Base-by-base conservation (phyloP, 306 rosid species). In the Cucurbita ficifolia region DNA sequence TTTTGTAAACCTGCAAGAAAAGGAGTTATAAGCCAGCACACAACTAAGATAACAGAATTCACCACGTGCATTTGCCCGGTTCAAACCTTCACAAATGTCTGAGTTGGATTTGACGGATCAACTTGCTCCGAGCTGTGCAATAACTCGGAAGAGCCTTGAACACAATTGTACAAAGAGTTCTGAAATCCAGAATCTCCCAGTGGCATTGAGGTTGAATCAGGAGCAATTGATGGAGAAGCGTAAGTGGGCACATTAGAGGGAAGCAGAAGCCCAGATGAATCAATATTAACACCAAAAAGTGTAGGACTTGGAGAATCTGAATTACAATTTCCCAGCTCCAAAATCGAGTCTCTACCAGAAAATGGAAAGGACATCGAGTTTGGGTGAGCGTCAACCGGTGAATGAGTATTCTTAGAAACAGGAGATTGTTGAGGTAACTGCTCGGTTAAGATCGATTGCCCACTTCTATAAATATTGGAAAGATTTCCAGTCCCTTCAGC, bases 241-340 rank as follows among this genome's bases (percentile, higher is more conserved):
- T 79, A 86, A 56, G 81, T 81, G 46, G 91, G 84, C 54, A 82
- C 88, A 13, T 86, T 84, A 62, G 88, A 81, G 46, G 97, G 92
- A 75, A 87, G 88, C 70, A 91, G 83, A 77, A 91, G 97, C 51
- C 96, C 97, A 77, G 97, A 91, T 72, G 97, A 85, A 79, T 88
- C 92, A 3, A 88, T 88, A 72, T 84, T 90, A 74, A 86, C 92
- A 76, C 92, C 92, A 82, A 86, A 91, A 19, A 87, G 84, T 73
- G 83, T 83, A 60, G 90, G 77, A 84, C 89, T 91, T 70, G 85
- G 96, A 59, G 86, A 22, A 76, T 84, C 90, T 9, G 87, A 72
- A 55, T 76, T 83, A 59, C 85, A 78, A 74, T 84, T 87, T 53
- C 81, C 79, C 61, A 85, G 80, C 57, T 76, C 91, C 62, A 78